Evolutionary conservation across 805 yeast species (phyloP).

Genomic region (Kodamaea kakaduensis): DNA sequence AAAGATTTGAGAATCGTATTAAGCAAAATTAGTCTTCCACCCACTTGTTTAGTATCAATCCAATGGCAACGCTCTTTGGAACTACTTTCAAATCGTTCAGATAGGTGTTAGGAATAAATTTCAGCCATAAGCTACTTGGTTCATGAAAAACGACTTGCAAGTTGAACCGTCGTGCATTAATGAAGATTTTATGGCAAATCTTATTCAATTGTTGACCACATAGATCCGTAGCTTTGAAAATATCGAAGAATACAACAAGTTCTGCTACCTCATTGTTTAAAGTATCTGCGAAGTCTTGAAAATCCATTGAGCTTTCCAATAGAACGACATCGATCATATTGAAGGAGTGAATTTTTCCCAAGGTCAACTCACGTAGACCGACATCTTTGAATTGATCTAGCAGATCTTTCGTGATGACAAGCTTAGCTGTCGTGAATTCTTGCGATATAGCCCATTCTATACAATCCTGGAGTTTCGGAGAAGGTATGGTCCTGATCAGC

Average conservation of each 20-base stretch:
- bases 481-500: too few relatives aligned
- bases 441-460: too few relatives aligned
- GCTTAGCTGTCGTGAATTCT: not conserved
- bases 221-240: not conserved
- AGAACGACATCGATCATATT: slow-evolving; percentile 3
- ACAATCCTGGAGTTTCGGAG: too few relatives aligned
- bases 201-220: slow-evolving; percentile 2
- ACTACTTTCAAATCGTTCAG: not conserved
- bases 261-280: too few relatives aligned
- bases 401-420: slow-evolving; percentile 1
- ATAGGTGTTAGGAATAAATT: not conserved
- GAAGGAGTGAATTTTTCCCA: slow-evolving; percentile 3
- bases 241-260: slow-evolving; percentile 1
- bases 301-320: slow-evolving; percentile 2
- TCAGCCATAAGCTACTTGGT: not conserved
- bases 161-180: not conserved
- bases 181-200: slow-evolving; percentile 1
- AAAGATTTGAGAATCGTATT: not conserved
- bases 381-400: not conserved
- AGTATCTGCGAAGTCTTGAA: not conserved
- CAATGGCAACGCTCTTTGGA: not conserved
- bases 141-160: not conserved
- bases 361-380: not conserved
- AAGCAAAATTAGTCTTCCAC: not conserved
- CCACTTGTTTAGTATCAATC: slow-evolving; percentile 3